These are phyloP conservation scores for Conticribra guillardii DNA, from an alignment of 108 stramenopile species.

Conservation along the genomic window DNA sequence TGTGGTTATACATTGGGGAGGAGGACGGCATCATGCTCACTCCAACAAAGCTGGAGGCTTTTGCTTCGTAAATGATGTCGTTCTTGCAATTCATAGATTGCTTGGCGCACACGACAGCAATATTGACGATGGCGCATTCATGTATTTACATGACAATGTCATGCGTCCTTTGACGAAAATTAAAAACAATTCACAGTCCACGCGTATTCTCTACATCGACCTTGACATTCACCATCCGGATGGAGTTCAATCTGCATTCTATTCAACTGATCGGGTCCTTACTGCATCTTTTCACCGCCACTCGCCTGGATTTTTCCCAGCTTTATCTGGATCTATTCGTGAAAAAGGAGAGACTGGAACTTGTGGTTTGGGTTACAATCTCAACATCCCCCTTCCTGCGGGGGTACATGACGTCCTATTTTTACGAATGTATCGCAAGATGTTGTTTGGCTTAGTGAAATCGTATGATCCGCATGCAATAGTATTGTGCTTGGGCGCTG, in stretches of 20 bases:
- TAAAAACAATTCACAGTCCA: too few species aligned
- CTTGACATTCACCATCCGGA: constrained; percentile 88
- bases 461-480: constrained; percentile 46
- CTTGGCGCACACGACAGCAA: constrained; percentile 11
- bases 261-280: constrained; percentile 49
- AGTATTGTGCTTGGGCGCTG: constrained; percentile 59
- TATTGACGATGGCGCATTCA: neutral
- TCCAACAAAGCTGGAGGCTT: constrained; percentile 72
- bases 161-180: too few species aligned
- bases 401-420: constrained; percentile 40
- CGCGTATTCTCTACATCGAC: constrained; percentile 85
- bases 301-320: constrained; percentile 52
- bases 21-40: constrained; percentile 87
- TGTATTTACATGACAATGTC: neutral
- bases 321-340: constrained; percentile 28
- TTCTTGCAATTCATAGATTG: constrained; percentile 77
- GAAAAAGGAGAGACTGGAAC: constrained; percentile 49
- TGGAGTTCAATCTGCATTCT: constrained; percentile 74
- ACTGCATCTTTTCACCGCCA: constrained; percentile 61
- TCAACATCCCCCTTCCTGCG: constrained; percentile 55
- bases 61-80: constrained; percentile 89
- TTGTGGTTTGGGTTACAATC: constrained; percentile 48
- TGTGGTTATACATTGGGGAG: constrained; percentile 85
- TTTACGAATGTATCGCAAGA: constrained; percentile 30
- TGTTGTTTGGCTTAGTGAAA: constrained; percentile 28